A percentile compares a stretch with the other conserved stretches of the same genome.
phyloP scores from a whole-genome alignment of 495 filamentous ascomycete species.

The Oidiodendron maius region DNA sequence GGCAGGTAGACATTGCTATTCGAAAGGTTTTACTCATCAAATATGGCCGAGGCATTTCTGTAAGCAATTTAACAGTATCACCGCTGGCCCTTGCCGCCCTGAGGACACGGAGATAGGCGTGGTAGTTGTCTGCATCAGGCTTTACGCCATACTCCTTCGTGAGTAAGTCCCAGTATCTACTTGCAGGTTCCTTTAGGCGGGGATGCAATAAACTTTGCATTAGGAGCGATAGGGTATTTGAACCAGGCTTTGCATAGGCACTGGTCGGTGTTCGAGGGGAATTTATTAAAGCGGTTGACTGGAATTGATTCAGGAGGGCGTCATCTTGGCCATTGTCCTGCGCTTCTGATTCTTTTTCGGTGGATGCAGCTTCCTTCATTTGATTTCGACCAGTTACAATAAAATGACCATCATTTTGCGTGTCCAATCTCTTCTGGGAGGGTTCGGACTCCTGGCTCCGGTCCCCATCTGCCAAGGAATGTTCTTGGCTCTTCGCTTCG shows the following conservation, averaged over 20 bases:
- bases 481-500: background rate
- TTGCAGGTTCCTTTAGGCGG: conserved; percentile 39
- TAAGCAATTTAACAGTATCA: conserved; percentile 46
- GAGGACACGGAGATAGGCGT: conserved; percentile 62
- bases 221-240: conserved; percentile 63
- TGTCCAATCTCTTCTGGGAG: background rate
- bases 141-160: conserved; percentile 46
- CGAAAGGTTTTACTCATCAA: conserved; percentile 53
- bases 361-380: too few relatives aligned
- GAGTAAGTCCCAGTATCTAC: conserved; percentile 69
- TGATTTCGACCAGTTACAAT: too few relatives aligned
- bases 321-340: background rate
- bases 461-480: conserved; percentile 7
- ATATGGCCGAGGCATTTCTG: conserved; percentile 35
- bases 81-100: conserved; percentile 53
- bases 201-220: conserved; percentile 54
- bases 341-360: background rate
- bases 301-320: background rate
- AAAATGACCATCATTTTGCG: background rate
- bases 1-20: conserved; percentile 63
- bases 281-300: background rate
- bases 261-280: background rate
- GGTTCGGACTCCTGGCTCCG: conserved; percentile 2
- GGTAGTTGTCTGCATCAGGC: conserved; percentile 66
- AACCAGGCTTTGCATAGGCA: conserved; percentile 48